Conservation (phyloP, 345 rosid species). For the Pelargonium nanum region DNA sequence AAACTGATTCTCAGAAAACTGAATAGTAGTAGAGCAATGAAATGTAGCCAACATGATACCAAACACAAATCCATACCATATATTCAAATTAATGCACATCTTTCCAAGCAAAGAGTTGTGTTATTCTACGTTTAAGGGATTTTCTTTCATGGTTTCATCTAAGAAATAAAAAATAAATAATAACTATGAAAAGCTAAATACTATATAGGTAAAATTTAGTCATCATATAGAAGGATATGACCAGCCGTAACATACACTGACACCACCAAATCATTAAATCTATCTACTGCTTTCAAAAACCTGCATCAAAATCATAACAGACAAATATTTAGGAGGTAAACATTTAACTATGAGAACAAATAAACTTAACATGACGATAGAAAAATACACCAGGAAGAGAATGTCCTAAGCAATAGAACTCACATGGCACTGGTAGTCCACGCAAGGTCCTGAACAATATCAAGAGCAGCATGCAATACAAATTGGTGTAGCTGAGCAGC, state of each 20-base stretch:
- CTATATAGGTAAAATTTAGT: too few relatives aligned
- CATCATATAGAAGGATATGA: too few relatives aligned
- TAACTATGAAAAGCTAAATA: too few relatives aligned
- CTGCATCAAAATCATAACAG: constrained; percentile 21
- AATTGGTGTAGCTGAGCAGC: constrained; percentile 94
- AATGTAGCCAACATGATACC: too few relatives aligned
- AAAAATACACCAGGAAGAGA: background rate
- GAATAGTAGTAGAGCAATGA: too few relatives aligned
- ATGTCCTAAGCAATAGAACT: constrained; percentile 11
- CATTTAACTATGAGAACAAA: constrained; percentile 1
- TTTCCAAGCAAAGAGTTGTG: too few relatives aligned
- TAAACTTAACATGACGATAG: background rate
- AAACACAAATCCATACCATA: too few relatives aligned
- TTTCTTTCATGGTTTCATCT: too few relatives aligned
- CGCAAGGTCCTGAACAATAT: constrained; percentile 90
- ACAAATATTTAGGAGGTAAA: background rate
- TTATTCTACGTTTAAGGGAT: too few relatives aligned
- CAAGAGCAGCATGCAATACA: constrained; percentile 84
- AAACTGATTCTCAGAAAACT: too few relatives aligned
- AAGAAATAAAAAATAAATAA: too few relatives aligned
- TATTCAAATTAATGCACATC: too few relatives aligned
- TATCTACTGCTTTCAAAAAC: constrained; percentile 86
- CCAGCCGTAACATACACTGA: constrained; percentile 95
- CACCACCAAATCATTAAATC: constrained; percentile 84
- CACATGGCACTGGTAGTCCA: constrained; percentile 98